Percentiles rank a stretch among this genome's conserved stretches.
Conservation (phyloP, 352 stramenopile species). For the Phytophthora boehmeriae region DNA sequence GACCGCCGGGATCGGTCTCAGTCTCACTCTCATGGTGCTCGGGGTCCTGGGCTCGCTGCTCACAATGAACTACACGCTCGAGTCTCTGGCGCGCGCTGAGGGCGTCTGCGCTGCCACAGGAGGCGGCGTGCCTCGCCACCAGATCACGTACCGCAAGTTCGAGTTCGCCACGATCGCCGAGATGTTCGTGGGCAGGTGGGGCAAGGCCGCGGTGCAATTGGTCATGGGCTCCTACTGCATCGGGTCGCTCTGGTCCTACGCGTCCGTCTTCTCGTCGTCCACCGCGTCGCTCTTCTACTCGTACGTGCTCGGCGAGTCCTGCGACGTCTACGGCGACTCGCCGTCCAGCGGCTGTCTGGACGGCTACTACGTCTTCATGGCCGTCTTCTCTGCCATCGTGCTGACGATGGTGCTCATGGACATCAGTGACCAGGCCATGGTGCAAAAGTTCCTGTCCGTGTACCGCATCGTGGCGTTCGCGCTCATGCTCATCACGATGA, state of each 20-base stretch:
- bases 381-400: slow-evolving; percentile 73
- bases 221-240: slow-evolving; percentile 81
- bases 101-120: slow-evolving; percentile 67
- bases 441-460: slow-evolving; percentile 84
- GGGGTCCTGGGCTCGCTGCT: slow-evolving; percentile 69
- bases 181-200: slow-evolving; percentile 80
- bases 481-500: slow-evolving; percentile 82
- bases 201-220: slow-evolving; percentile 68
- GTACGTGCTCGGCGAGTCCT: slow-evolving; percentile 65
- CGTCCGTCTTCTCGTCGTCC: slow-evolving; percentile 87
- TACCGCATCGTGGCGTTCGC: slow-evolving; percentile 82
- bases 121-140: slow-evolving; percentile 55
- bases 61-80: slow-evolving; percentile 91
- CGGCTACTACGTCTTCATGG: slow-evolving; percentile 80
- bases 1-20: slow-evolving; percentile 69
- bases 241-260: slow-evolving; percentile 84
- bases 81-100: slow-evolving; percentile 78
- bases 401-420: slow-evolving; percentile 86
- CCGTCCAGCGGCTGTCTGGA: slow-evolving; percentile 60
- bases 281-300: slow-evolving; percentile 80
- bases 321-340: slow-evolving; percentile 66
- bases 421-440: slow-evolving; percentile 80
- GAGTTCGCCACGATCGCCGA: slow-evolving; percentile 84
- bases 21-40: slow-evolving; percentile 59
- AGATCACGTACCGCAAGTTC: slow-evolving; percentile 88